These are phyloP conservation scores for Bipolaris victoriae DNA, from an alignment of 2,329 filamentous ascomycete genomes.

Conservation along the genomic window DNA sequence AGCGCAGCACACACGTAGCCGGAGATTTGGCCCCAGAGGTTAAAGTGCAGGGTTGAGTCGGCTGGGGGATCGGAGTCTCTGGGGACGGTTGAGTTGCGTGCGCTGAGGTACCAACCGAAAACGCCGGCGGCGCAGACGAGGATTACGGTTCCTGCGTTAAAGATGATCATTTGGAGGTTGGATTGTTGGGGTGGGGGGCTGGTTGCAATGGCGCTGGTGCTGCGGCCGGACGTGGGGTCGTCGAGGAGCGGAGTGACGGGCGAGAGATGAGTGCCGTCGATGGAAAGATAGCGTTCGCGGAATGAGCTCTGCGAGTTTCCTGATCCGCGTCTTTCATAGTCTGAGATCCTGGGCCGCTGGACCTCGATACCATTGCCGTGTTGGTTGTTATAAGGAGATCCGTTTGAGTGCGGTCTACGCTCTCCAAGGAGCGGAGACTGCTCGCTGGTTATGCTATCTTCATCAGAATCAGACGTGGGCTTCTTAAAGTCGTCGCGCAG, in stretches of 20 bases:
- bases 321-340: conserved; percentile 42
- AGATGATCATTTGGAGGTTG: conserved; percentile 64
- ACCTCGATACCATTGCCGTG: conserved; percentile 25
- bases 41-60: conserved; percentile 66
- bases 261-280: conserved; percentile 73
- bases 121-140: conserved; percentile 86
- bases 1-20: conserved; percentile 89
- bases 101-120: conserved; percentile 80
- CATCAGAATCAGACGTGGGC: conserved; percentile 28
- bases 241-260: conserved; percentile 79
- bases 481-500: conserved; percentile 44
- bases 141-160: conserved; percentile 76
- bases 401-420: conserved; percentile 31
- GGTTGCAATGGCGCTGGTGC: conserved; percentile 50
- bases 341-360: conserved; percentile 45
- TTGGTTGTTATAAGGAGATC: conserved; percentile 25
- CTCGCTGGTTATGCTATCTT: conserved; percentile 45
- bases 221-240: conserved; percentile 29
- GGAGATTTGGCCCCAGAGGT: conserved; percentile 82
- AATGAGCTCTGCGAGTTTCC: conserved; percentile 44
- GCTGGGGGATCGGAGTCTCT: conserved; percentile 35
- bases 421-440: conserved; percentile 44
- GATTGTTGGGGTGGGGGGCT: conserved; percentile 50
- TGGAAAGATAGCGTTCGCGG: conserved; percentile 59
- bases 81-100: conserved; percentile 38